These are phyloP conservation scores for Platanthera guangdongensis DNA, from an alignment of 106 monocot genomes.

Conservation along the genomic window DNA sequence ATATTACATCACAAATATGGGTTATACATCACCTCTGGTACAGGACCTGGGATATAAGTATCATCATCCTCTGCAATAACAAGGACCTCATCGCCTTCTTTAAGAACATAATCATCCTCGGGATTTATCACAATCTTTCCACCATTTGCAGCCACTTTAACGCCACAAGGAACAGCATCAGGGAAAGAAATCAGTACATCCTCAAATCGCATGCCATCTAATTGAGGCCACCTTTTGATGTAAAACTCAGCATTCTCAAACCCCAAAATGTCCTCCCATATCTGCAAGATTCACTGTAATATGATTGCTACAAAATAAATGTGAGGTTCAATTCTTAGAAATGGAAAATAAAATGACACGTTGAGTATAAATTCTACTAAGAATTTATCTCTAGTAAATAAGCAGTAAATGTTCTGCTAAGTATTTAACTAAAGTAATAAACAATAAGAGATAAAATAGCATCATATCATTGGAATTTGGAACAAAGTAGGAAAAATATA, in stretches of 20 bases:
- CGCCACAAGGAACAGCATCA: slow-evolving; percentile 93
- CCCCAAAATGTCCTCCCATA: slow-evolving; percentile 97
- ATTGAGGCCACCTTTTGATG: slow-evolving; percentile 83
- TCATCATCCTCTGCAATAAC: slow-evolving; percentile 97
- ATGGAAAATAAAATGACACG: not conserved
- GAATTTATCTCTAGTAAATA: not conserved
- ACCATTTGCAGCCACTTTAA: slow-evolving; percentile 67
- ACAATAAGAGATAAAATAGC: not conserved
- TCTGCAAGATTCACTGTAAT: slow-evolving; percentile 38
- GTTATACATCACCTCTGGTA: slow-evolving; percentile 39
- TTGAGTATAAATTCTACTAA: not conserved
- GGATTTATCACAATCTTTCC: slow-evolving; percentile 86
- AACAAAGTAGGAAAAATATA: not conserved
- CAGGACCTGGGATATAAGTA: slow-evolving; percentile 64
- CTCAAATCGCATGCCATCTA: slow-evolving; percentile 68
- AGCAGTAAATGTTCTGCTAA: not conserved
- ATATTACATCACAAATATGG: not conserved
- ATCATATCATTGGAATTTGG: not conserved
- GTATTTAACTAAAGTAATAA: not conserved
- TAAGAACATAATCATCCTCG: slow-evolving; percentile 63
- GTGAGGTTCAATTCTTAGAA: not conserved
- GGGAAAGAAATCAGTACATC: slow-evolving; percentile 78
- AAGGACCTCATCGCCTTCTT: slow-evolving; percentile 89
- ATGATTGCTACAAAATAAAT: not conserved
- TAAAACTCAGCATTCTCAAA: slow-evolving; percentile 99